Conservation (phyloP, 768 basidiomycete genomes). For the Mycena maculata region DNA sequence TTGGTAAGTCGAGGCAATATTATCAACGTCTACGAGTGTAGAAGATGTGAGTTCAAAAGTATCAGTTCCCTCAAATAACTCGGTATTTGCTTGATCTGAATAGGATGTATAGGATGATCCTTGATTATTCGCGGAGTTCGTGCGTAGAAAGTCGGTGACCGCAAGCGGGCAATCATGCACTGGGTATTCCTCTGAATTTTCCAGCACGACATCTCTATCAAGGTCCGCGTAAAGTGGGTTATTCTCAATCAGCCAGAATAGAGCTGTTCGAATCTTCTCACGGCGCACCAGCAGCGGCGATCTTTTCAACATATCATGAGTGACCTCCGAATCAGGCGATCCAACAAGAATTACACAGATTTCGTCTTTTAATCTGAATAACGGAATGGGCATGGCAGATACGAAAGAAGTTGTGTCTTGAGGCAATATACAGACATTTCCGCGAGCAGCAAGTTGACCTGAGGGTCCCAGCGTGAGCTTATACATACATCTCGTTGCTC, state of each 20-base stretch:
- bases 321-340: constrained; percentile 31
- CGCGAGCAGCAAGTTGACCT: constrained; percentile 36
- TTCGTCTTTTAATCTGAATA: constrained; percentile 29
- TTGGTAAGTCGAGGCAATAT: constrained; percentile 26
- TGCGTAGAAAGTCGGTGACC: constrained; percentile 17
- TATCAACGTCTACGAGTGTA: constrained; percentile 32
- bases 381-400: too few relatives aligned
- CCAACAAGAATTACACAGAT: constrained; percentile 38
- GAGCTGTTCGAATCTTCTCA: neutral
- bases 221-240: too few relatives aligned
- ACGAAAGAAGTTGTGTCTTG: constrained; percentile 30
- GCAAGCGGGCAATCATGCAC: too few relatives aligned
- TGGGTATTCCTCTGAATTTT: too few relatives aligned
- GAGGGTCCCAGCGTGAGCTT: constrained; percentile 31
- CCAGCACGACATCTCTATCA: too few relatives aligned
- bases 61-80: constrained; percentile 14
- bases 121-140: constrained; percentile 24
- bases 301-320: constrained; percentile 24
- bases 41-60: constrained; percentile 19
- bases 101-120: constrained; percentile 33
- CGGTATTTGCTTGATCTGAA: constrained; percentile 31
- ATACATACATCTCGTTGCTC: constrained; percentile 34
- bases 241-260: too few relatives aligned
- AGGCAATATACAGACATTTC: constrained; percentile 38
- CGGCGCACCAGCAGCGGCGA: constrained; percentile 33